A percentile compares a stretch with the other conserved stretches of the same genome.
Conservation (phyloP, 2,329 filamentous ascomycete genomes). For the Plectosphaerella plurivora region DNA sequence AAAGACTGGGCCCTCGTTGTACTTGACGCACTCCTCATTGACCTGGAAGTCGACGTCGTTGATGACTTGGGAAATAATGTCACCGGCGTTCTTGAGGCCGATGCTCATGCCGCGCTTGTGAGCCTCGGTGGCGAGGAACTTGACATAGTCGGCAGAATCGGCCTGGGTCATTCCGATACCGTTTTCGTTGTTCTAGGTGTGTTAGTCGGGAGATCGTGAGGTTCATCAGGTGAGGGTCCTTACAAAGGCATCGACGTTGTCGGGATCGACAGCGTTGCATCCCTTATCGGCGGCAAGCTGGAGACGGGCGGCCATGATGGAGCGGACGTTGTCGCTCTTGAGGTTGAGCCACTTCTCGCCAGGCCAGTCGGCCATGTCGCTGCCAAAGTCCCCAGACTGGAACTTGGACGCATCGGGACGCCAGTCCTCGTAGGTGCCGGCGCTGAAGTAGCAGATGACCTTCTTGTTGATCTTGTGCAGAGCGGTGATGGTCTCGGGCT, state of each 20-base stretch:
- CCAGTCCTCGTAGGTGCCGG: conserved; percentile 63
- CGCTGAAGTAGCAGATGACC: conserved; percentile 73
- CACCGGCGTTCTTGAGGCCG: conserved; percentile 65
- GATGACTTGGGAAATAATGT: conserved; percentile 47
- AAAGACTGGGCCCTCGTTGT: conserved; percentile 55
- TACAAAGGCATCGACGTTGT: conserved; percentile 65
- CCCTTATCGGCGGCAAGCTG: conserved; percentile 56
- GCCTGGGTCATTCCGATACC: conserved; percentile 53
- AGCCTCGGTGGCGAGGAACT: conserved; percentile 54
- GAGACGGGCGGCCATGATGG: conserved; percentile 60
- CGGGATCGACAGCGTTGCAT: conserved; percentile 66
- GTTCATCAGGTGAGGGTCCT: conserved; percentile 25
- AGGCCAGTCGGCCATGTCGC: conserved; percentile 56
- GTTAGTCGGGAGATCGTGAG: conserved; percentile 16
- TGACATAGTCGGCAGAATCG: conserved; percentile 55
- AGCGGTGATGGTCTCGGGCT: conserved; percentile 39
- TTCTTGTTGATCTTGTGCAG: conserved; percentile 53
- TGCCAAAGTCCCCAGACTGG: conserved; percentile 49
- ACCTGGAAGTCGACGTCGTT: conserved; percentile 59
- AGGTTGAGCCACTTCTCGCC: conserved; percentile 65
- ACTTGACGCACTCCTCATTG: conserved; percentile 66
- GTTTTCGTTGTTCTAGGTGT: conserved; percentile 49
- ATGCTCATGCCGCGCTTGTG: conserved; percentile 50
- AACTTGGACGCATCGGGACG: conserved; percentile 57
- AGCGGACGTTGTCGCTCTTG: conserved; percentile 51